Base-by-base conservation (phyloP, 495 filamentous ascomycete genomes). In the Thermochaetoides thermophila region DNA sequence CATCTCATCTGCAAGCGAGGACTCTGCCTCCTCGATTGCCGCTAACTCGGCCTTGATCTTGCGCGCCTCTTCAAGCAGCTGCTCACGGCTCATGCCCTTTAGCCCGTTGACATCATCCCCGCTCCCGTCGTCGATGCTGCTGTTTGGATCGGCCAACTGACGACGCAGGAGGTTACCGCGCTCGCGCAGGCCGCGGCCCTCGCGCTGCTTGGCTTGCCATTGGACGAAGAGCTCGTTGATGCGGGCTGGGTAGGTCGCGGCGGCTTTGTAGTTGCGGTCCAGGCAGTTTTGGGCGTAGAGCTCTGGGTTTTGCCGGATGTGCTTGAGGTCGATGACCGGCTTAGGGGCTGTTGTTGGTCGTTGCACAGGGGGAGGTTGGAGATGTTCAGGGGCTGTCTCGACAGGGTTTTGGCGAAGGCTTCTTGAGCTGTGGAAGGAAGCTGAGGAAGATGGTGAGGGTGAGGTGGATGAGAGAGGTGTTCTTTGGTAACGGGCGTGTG, bases 231-330 rank as follows among this genome's bases (percentile, higher is more conserved):
- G 62, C 17, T 66, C 51, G 33, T 74, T 65, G 35, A 97, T 95
- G 32, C 61, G 67, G 19, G 60, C 60, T 1, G 87, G 78, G 42
- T 78, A 71, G 2, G 62, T 46, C 10, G 73, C 63, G 38, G 82
- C 75, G 10, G 63, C 46, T 31, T 69, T 58, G 57, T 94, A 95
- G 53, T 94, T 95, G 32, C 89, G 73, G 32, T 84, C 74, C 34
- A 78, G 40, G 52, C 82, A 91, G 52, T 91, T 97, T 37, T 78
- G 62, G 38, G 73, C 60, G 63, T 95, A 79, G 27, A 89, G 64
- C 17, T 75, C 69, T 25, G 73, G 68, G 54, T 87, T 80, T 34
- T 80, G 67, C 32, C 84, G 83, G 55, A 97, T 92, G 56, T 86
- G 76, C 52, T 81, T 93, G 53, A 93, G 63, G 55, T 95, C 76